phyloP scores from a whole-genome alignment of 192 early-diverging fungal species.

The Kappamyces sp. region DNA sequence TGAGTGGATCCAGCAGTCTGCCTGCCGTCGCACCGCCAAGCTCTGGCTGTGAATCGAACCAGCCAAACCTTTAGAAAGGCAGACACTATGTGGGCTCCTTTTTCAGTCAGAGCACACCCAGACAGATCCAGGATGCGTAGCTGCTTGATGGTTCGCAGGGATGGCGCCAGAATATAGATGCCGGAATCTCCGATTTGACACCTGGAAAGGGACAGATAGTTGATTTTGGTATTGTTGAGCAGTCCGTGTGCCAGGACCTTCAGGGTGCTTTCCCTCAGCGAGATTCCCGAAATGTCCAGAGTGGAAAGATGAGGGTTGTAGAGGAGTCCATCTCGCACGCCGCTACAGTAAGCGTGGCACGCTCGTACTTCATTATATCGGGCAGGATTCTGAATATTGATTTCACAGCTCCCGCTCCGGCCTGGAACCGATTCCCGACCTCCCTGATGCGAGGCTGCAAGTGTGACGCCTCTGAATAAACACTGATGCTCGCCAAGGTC shows the following conservation, averaged over 20 bases:
- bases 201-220: conserved; percentile 4
- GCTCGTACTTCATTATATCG: conserved; percentile 1
- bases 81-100: conserved; percentile 10
- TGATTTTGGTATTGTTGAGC: conserved; percentile 7
- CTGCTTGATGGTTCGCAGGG: conserved; percentile 4
- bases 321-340: conserved; percentile 4
- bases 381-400: not conserved
- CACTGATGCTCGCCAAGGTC: conserved; percentile 5
- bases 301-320: not conserved
- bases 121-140: conserved; percentile 9
- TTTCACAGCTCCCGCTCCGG: not conserved
- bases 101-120: conserved; percentile 3
- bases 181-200: conserved; percentile 12
- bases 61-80: conserved; percentile 1
- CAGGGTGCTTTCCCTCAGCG: not conserved
- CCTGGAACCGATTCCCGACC: conserved; percentile 6
- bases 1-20: conserved; percentile 14
- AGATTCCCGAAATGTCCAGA: conserved; percentile 10
- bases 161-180: conserved; percentile 14
- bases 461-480: not conserved
- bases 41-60: no score
- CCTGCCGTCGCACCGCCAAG: conserved; percentile 12
- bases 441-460: not conserved
- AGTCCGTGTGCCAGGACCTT: conserved; percentile 5
- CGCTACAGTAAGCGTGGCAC: not conserved